Conservation (phyloP, 2,329 filamentous ascomycete genomes). For the Claviceps cyperi region DNA sequence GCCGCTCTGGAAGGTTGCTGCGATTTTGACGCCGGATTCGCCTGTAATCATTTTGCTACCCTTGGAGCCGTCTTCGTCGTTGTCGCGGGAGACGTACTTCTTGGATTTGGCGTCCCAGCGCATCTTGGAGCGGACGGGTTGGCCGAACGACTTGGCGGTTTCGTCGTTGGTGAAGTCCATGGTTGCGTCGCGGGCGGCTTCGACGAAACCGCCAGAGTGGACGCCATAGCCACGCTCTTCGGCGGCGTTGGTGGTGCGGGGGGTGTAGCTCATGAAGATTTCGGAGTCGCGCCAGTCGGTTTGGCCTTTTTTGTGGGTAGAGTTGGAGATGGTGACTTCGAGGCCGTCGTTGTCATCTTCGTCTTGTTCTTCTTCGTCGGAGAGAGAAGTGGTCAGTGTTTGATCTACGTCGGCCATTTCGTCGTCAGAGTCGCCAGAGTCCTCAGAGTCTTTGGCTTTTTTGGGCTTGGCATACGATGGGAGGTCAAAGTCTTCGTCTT, state of each 20-base stretch:
- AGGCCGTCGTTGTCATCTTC: constrained; percentile 48
- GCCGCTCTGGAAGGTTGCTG: constrained; percentile 82
- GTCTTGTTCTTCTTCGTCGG: constrained; percentile 28
- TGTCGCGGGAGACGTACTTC: constrained; percentile 83
- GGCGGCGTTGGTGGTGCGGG: constrained; percentile 61
- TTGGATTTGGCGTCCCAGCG: constrained; percentile 95
- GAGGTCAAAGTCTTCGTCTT: constrained; percentile 15
- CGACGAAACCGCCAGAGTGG: constrained; percentile 73
- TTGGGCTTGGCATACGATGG: constrained; percentile 1
- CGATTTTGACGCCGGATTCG: constrained; percentile 91
- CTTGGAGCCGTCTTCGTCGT: constrained; percentile 86
- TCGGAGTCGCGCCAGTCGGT: constrained; percentile 69
- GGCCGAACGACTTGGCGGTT: constrained; percentile 61
- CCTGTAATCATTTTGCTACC: constrained; percentile 61
- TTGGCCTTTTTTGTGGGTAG: constrained; percentile 35
- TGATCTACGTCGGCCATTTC: constrained; percentile 6
- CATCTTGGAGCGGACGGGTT: constrained; percentile 60
- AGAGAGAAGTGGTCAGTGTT: not conserved
- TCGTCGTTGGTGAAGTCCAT: constrained; percentile 95
- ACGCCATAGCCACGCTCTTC: constrained; percentile 92
- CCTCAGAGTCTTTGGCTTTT: constrained; percentile 9
- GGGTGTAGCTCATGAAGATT: constrained; percentile 93
- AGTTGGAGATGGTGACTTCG: constrained; percentile 56
- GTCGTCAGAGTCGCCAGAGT: constrained; percentile 6
- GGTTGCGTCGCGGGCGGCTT: constrained; percentile 70